These are phyloP conservation scores for Wickerhamiella pararugosa DNA, from an alignment of 1,139 yeast species.

Conservation along the genomic window DNA sequence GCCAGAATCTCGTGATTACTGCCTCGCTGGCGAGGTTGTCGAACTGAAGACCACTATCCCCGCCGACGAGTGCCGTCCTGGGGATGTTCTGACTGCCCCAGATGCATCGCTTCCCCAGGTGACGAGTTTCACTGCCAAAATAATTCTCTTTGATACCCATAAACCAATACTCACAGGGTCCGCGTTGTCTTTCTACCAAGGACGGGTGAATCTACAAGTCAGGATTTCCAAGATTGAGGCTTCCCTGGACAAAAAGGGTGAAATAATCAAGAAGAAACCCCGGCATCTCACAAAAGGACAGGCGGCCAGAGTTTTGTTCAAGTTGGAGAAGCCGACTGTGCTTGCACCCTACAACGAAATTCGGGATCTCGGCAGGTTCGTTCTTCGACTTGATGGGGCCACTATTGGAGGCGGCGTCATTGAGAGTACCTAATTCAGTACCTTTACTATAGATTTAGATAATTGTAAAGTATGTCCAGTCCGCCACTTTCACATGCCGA, in stretches of 20 bases:
- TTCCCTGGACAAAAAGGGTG: conserved; percentile 33
- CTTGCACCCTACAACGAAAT: conserved; percentile 44
- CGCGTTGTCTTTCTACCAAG: conserved; percentile 68
- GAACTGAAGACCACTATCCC: conserved; percentile 39
- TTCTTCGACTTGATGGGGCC: conserved; percentile 69
- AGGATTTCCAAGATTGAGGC: conserved; percentile 44
- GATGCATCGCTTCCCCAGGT: conserved; percentile 36
- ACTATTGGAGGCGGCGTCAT: conserved; percentile 80
- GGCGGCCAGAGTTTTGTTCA: conserved; percentile 56
- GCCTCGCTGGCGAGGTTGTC: conserved; percentile 22
- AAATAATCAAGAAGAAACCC: conserved; percentile 36
- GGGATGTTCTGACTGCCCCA: conserved; percentile 53
- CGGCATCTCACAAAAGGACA: conserved; percentile 64
- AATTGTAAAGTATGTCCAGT: too few relatives aligned
- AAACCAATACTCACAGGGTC: conserved; percentile 73
- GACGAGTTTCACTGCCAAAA: conserved; percentile 35
- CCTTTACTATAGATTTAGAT: too few relatives aligned
- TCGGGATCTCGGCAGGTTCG: conserved; percentile 61
- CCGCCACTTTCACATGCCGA: too few relatives aligned
- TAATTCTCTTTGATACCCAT: conserved; percentile 54
- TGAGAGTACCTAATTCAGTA: conserved; percentile 11
- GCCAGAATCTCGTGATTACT: conserved; percentile 6
- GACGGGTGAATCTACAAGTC: conserved; percentile 65
- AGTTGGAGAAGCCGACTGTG: conserved; percentile 32
- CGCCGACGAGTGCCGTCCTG: conserved; percentile 44